Evolutionary conservation across 352 stramenopile genomes (phyloP), one percentile per base, ranked within the genome.

Genomic region (Phytophthora pluvialis): DNA sequence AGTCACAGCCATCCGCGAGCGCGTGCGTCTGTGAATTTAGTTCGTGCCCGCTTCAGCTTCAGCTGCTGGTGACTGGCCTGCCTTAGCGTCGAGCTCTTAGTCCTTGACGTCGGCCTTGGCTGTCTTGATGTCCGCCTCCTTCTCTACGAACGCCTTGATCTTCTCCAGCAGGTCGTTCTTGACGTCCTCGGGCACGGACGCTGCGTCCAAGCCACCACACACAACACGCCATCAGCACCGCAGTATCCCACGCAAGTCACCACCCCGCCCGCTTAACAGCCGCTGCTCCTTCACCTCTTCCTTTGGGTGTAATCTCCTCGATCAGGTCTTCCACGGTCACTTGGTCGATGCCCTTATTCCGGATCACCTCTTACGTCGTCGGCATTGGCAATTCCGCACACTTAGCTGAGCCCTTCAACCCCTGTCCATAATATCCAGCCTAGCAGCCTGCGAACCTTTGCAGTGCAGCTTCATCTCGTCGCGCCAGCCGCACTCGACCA

Each of bases 311-410:
- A 57, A 98, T 97, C 62, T 98, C 90, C 26, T 94, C 83, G 16
- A 98, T 88, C 43, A 98, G 72, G 63, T 98, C 93, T 60, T 98
- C 95, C 36, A 98, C 91, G 0, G 92, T 98, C 50, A 98, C 96
- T 71, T 97, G 90, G 61, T 98, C 89, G 52, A 98, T 92, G 18
- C 93, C 94, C 60, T 98, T 98, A 64, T 75, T 96, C 48, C 90
- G 78, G 60, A 98, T 98, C 35, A 98, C 83, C 70, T 98, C 94
- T n/a, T 95, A 70, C 73, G 7, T 53, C 21, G 16, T 31, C 18
- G 16, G 11, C 29, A 31, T 47, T 31, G 15, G 10, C n/a, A 46
- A 57, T 21, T 21, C 21, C 21, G 21, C 21, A 21, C 21, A 21
- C 21, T 21, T 21, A 21, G 21, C 21, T 21, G 21, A 21, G 21